Percentiles rank a stretch among this genome's conserved stretches.
These are phyloP conservation scores for Bryoerythrophyllum caledonicum DNA, from an alignment of 225 moss, liverwort and hornwort genomes.

Conservation along the genomic window DNA sequence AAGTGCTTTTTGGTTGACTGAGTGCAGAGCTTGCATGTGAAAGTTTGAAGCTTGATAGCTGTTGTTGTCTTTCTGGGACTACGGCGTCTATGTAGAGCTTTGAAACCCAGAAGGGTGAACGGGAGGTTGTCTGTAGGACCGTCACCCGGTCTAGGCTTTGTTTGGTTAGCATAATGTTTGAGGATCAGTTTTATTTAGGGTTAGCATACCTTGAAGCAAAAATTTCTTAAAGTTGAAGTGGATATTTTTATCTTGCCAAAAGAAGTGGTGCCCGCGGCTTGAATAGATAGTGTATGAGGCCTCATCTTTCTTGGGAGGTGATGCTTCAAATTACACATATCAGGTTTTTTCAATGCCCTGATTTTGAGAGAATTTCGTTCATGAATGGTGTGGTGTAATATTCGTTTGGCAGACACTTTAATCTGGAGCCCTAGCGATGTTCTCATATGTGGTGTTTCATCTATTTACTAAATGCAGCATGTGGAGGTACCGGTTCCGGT, in stretches of 20 bases:
- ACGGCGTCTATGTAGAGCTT: background rate
- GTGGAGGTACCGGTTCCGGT: conserved; percentile 42
- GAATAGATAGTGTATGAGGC: background rate
- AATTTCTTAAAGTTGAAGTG: no score
- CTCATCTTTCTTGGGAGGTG: background rate
- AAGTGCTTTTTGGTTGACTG: no score
- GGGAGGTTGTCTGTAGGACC: no score
- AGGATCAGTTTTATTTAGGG: no score
- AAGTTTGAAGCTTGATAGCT: no score
- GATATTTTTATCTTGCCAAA: no score
- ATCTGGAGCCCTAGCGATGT: no score
- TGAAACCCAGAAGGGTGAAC: no score
- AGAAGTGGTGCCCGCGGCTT: background rate
- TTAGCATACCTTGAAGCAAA: no score
- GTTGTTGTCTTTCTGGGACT: background rate
- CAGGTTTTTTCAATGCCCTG: background rate
- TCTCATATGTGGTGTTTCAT: conserved; percentile 7
- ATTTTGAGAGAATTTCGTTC: background rate
- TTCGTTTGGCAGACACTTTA: background rate
- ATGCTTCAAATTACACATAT: background rate
- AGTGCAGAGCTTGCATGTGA: background rate
- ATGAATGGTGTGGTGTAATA: no score
- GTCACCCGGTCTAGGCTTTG: no score
- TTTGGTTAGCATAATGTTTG: no score
- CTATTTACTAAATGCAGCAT: conserved; percentile 37